A percentile compares a stretch with the other conserved stretches of the same genome.
Evolutionary conservation across 2,329 filamentous ascomycete genomes (phyloP).

Genomic region (Xylariales sp.): DNA sequence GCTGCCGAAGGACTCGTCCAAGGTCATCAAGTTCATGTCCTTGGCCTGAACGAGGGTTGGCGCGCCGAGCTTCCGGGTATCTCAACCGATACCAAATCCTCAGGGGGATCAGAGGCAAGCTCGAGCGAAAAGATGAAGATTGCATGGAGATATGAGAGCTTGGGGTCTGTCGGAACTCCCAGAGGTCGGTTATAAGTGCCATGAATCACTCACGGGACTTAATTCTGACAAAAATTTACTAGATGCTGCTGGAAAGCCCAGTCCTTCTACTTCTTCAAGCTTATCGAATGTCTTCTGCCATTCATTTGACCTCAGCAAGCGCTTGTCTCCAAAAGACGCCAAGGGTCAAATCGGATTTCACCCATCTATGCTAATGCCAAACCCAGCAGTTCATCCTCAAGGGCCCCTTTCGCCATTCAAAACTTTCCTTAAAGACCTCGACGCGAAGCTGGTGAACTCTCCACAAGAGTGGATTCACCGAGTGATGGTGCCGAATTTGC

Average conservation of each 20-base stretch:
- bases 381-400: conserved; percentile 12
- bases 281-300: conserved; percentile 57
- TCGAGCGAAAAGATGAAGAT: conserved; percentile 89
- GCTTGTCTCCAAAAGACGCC: conserved; percentile 45
- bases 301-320: conserved; percentile 66
- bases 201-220: neutral
- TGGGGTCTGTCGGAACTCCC: conserved; percentile 65
- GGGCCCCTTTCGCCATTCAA: conserved; percentile 50
- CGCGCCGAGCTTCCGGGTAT: conserved; percentile 77
- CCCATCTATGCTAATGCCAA: conserved; percentile 25
- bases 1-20: conserved; percentile 91
- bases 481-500: conserved; percentile 75
- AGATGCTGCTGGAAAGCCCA: conserved; percentile 17
- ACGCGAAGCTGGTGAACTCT: conserved; percentile 50
- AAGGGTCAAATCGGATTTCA: conserved; percentile 51
- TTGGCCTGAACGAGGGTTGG: conserved; percentile 79
- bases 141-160: conserved; percentile 90
- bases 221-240: conserved; percentile 11
- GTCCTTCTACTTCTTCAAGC: conserved; percentile 9
- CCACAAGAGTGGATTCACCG: conserved; percentile 66
- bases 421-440: conserved; percentile 57
- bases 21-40: conserved; percentile 80
- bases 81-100: conserved; percentile 36
- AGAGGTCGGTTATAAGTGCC: conserved; percentile 51
- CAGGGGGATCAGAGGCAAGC: conserved; percentile 30